Evolutionary conservation across 805 yeast genomes (phyloP).

Genomic region (Zygoascus ofunaensis): DNA sequence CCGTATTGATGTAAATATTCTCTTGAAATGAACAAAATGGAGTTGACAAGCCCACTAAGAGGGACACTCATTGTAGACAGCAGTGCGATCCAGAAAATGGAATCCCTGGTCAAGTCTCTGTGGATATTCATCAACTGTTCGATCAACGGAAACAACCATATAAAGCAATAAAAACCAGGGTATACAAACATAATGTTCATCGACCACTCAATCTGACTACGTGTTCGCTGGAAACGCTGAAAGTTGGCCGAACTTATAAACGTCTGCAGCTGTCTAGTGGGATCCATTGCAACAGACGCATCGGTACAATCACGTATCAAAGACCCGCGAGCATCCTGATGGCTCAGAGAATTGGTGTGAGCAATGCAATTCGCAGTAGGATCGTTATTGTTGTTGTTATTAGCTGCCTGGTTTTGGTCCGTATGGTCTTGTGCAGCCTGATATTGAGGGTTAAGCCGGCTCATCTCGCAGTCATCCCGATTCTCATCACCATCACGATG

Average conservation of each 20-base stretch:
- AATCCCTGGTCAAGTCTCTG: slow-evolving; percentile 12
- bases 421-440: background rate
- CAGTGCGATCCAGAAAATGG: slow-evolving; percentile 54
- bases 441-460: no score
- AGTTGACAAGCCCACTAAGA: slow-evolving; percentile 66
- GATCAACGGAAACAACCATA: slow-evolving; percentile 77
- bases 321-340: no score
- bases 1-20: slow-evolving; percentile 34
- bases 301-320: background rate
- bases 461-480: no score
- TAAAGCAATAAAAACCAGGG: slow-evolving; percentile 67
- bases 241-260: slow-evolving; percentile 38
- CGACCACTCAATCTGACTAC: slow-evolving; percentile 60
- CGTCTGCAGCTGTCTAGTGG: slow-evolving; percentile 1
- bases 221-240: slow-evolving; percentile 49
- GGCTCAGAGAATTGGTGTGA: no score
- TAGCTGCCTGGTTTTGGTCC: background rate
- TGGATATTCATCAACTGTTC: slow-evolving; percentile 35
- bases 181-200: slow-evolving; percentile 71
- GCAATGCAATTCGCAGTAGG: no score
- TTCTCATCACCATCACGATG: background rate
- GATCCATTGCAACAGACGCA: background rate
- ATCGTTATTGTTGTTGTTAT: no score
- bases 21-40: slow-evolving; percentile 61
- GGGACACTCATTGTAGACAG: slow-evolving; percentile 69